phyloP scores from a whole-genome alignment of 2,329 filamentous ascomycete species.

The Neonectria neomacrospora region DNA sequence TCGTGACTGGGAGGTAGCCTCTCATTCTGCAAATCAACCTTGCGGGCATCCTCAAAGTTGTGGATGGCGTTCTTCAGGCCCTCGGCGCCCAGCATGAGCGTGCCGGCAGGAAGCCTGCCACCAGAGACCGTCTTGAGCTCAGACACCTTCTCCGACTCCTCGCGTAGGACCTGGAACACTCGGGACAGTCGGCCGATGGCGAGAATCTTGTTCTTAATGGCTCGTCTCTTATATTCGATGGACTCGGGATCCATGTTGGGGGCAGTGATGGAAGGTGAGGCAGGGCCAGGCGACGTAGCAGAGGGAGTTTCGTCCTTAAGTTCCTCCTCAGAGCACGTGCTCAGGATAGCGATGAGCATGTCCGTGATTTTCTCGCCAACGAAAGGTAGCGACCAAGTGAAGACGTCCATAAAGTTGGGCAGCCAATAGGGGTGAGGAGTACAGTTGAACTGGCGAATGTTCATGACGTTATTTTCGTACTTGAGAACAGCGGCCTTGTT shows the following conservation, averaged over 20 bases:
- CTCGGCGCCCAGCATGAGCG: constrained; percentile 96
- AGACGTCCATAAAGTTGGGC: constrained; percentile 99
- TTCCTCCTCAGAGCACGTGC: constrained; percentile 99
- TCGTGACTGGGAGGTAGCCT: constrained; percentile 91
- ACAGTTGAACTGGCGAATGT: constrained; percentile 99
- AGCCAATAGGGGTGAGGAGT: constrained; percentile 99
- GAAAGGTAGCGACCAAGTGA: constrained; percentile 99
- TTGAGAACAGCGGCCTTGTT: constrained; percentile 99
- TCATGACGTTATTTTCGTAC: constrained; percentile 99
- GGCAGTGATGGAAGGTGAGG: constrained; percentile 72
- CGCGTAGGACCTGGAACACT: constrained; percentile 97
- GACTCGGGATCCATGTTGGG: constrained; percentile 77
- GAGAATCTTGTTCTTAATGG: constrained; percentile 99
- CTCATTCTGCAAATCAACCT: constrained; percentile 98
- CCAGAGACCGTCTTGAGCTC: constrained; percentile 97
- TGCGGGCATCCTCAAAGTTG: constrained; percentile 95
- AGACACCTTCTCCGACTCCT: constrained; percentile 96
- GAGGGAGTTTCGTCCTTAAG: constrained; percentile 86
- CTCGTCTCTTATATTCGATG: constrained; percentile 92
- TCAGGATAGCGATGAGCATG: constrained; percentile 98
- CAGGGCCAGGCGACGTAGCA: constrained; percentile 74
- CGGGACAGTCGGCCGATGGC: constrained; percentile 96
- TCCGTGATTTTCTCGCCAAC: constrained; percentile 99
- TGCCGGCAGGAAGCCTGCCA: constrained; percentile 91
- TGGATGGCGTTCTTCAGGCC: constrained; percentile 98